A percentile compares a stretch with the other conserved stretches of the same genome.
Conservation (phyloP, 176 grass and related monocot species). For the Luzula sylvatica region DNA sequence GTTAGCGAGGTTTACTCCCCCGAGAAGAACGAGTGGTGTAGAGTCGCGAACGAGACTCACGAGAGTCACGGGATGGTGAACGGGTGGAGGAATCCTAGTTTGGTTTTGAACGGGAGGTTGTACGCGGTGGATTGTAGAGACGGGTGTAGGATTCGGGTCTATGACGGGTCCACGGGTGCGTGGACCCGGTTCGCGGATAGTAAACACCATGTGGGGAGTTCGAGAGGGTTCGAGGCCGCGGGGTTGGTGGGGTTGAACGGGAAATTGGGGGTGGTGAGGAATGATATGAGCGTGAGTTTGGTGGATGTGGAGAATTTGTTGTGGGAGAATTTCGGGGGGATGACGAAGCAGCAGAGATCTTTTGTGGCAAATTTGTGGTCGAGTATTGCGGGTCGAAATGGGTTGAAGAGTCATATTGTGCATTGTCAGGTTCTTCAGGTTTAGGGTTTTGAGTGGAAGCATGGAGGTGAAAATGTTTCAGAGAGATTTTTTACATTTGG, state of each 20-base stretch:
- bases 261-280: slow-evolving; percentile 66
- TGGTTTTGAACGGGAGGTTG: slow-evolving; percentile 46
- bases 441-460: slow-evolving; percentile 10
- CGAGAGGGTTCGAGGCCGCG: slow-evolving; percentile 51
- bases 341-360: slow-evolving; percentile 49
- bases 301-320: slow-evolving; percentile 41
- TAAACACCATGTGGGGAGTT: slow-evolving; percentile 54
- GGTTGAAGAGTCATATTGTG: slow-evolving; percentile 48
- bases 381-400: slow-evolving; percentile 41
- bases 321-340: slow-evolving; percentile 52
- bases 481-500: background rate
- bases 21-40: slow-evolving; percentile 45
- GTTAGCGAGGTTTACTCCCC: slow-evolving; percentile 67
- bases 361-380: slow-evolving; percentile 74
- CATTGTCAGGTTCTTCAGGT: slow-evolving; percentile 87
- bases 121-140: slow-evolving; percentile 72
- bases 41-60: slow-evolving; percentile 32
- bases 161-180: slow-evolving; percentile 41
- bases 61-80: slow-evolving; percentile 55
- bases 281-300: slow-evolving; percentile 84
- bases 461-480: slow-evolving; percentile 22
- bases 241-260: slow-evolving; percentile 60
- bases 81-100: slow-evolving; percentile 62
- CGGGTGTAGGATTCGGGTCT: slow-evolving; percentile 80
- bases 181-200: slow-evolving; percentile 71